Base-by-base conservation (phyloP, 1,284 basidiomycete species). In the Meira nashicola region DNA sequence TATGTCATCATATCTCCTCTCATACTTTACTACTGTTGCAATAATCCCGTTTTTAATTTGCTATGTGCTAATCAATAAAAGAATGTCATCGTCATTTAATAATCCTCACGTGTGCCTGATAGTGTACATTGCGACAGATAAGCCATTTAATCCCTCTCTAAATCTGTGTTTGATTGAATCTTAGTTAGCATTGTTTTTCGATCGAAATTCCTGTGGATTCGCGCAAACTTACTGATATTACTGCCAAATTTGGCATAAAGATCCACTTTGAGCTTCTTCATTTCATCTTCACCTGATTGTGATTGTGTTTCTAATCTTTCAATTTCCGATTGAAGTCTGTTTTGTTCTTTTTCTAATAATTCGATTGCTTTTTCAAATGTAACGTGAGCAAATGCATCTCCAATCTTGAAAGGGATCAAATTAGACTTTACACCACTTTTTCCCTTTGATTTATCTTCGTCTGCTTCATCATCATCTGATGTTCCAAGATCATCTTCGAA, bases 231-330 rank as follows among this genome's bases (percentile, higher is more conserved):
- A 76, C 74, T 96, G 80, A 96, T 96, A 57, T 92, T 89, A 55
- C 84, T 86, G 37, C 92, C 92, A 75, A 96, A 95, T 80, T 92
- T 93, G 41, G 89, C 89, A 76, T 95, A 95, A 79, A 97, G 79
- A 3, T 83, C 78, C 28, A 91, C 86, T 79, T 98, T 97, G 55
- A 97, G 84, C 62, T 86, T 84, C 73, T 90, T 89, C 94, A 97
- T 97, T 66, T 87, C 84, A 41, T 81, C 83, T 71, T 92, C 88
- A 75, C 89, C 92, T 39, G 87, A 84, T 41, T 87, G 85, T 21
- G 86, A 84, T 52, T 83, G 83, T 0, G 73, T 76, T 21, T 85
- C 80, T 17, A 92, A 78, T 4, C 77, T 77, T 1, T 82, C 80
- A 23, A 92, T 84, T 64, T 87, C 84, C 1, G 75, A 67, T 28